Conservation (phyloP, 1,284 basidiomycete species). For the Ganoderma lucidum region DNA sequence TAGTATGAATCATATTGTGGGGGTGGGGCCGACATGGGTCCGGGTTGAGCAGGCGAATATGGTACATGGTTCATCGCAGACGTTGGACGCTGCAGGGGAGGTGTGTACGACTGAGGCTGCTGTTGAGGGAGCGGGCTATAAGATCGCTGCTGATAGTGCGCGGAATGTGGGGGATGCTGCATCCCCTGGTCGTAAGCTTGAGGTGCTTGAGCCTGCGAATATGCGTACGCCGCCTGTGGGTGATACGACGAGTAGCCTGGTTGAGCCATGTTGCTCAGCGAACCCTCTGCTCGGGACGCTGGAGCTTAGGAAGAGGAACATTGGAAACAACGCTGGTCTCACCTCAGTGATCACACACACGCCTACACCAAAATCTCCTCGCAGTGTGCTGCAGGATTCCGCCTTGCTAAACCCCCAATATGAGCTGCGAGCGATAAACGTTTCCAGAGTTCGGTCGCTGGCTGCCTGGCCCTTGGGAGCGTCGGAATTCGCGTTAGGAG, state of each 20-base stretch:
- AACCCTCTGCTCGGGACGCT: neutral
- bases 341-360: neutral
- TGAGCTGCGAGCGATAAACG: too few species aligned
- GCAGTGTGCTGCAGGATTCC: too few species aligned
- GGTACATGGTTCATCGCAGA: constrained; percentile 20
- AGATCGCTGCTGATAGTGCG: constrained; percentile 24
- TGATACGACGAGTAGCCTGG: constrained; percentile 29
- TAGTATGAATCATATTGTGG: constrained; percentile 17
- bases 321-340: neutral
- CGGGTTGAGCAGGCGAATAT: constrained; percentile 12
- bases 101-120: constrained; percentile 8
- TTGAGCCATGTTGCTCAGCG: constrained; percentile 25
- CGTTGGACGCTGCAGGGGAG: constrained; percentile 4
- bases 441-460: neutral
- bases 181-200: constrained; percentile 19
- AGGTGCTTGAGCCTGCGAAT: constrained; percentile 16
- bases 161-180: constrained; percentile 24
- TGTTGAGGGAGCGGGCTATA: constrained; percentile 15
- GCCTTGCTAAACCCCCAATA: too few species aligned
- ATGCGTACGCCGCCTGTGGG: constrained; percentile 24
- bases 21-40: constrained; percentile 19
- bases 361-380: neutral
- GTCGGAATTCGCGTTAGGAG: neutral
- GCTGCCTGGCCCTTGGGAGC: neutral
- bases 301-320: neutral